Percentiles rank a stretch among this genome's conserved stretches.
Evolutionary conservation across 495 filamentous ascomycete species (phyloP).

Genomic region (Penicillium steckii): DNA sequence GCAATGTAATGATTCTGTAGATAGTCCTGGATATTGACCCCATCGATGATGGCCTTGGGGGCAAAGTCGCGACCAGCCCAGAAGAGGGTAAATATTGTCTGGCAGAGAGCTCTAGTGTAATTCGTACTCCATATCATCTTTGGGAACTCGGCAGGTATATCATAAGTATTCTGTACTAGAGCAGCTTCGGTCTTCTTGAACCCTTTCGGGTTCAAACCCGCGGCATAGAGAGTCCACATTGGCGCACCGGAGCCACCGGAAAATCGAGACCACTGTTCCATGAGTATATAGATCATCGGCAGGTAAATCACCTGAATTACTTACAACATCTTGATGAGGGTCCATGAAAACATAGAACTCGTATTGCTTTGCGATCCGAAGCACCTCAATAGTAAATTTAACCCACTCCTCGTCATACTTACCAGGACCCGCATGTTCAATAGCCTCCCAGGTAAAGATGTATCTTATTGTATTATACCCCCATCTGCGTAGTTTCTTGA

Average conservation of each 20-base stretch:
- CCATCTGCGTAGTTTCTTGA: slow-evolving; percentile 79
- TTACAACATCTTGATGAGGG: slow-evolving; percentile 91
- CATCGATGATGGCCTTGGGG: slow-evolving; percentile 93
- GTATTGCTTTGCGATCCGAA: slow-evolving; percentile 82
- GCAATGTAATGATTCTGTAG: slow-evolving; percentile 83
- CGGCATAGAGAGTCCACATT: slow-evolving; percentile 96
- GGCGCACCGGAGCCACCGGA: slow-evolving; percentile 94
- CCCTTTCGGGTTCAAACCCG: slow-evolving; percentile 78
- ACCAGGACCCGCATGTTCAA: slow-evolving; percentile 90
- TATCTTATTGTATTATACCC: slow-evolving; percentile 97
- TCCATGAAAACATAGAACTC: slow-evolving; percentile 98
- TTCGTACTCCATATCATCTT: slow-evolving; percentile 99
- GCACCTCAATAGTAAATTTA: slow-evolving; percentile 78
- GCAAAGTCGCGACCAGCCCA: slow-evolving; percentile 92
- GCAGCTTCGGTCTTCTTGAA: slow-evolving; percentile 90
- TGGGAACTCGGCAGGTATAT: slow-evolving; percentile 82
- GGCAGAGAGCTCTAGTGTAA: slow-evolving; percentile 82
- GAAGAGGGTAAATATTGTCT: slow-evolving; percentile 92
- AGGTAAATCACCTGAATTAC: too few relatives aligned
- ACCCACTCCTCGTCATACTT: slow-evolving; percentile 96
- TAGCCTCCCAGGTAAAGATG: slow-evolving; percentile 98
- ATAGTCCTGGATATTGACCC: slow-evolving; percentile 94
- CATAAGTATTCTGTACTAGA: slow-evolving; percentile 90
- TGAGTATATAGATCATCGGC: background rate
- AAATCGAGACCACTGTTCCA: slow-evolving; percentile 82